A percentile compares a stretch with the other conserved stretches of the same genome.
Conservation (phyloP, 192 early-diverging fungal species). For the Coemansia sp. region DNA sequence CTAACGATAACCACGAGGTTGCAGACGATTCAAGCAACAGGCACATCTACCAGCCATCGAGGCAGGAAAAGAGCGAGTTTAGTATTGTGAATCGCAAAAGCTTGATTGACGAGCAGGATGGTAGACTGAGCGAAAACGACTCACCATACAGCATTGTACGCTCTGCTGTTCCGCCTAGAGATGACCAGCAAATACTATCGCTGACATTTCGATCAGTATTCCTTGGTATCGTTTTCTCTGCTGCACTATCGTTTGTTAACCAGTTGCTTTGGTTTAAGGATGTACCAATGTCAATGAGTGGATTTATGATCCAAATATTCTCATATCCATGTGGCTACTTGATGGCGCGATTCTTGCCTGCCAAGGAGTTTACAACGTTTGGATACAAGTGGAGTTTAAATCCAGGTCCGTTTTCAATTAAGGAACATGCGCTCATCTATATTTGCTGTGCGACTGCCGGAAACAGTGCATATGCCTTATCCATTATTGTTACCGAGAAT, state of each 20-base stretch:
- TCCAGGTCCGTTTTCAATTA: slow-evolving; percentile 57
- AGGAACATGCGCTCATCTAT: slow-evolving; percentile 54
- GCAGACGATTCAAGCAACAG: too few species aligned
- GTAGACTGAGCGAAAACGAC: background rate
- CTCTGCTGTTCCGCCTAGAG: slow-evolving; percentile 23
- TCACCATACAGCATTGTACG: slow-evolving; percentile 12
- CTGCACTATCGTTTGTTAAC: slow-evolving; percentile 47
- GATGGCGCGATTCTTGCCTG: slow-evolving; percentile 7
- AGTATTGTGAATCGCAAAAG: background rate
- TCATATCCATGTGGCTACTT: slow-evolving; percentile 6
- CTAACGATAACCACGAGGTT: background rate
- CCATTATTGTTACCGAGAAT: slow-evolving; percentile 54
- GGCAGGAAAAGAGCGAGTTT: too few species aligned
- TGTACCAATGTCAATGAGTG: slow-evolving; percentile 25
- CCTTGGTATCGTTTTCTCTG: slow-evolving; percentile 59
- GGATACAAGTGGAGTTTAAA: slow-evolving; percentile 38
- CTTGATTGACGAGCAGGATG: background rate
- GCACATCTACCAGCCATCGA: too few species aligned
- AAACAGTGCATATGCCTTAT: slow-evolving; percentile 41
- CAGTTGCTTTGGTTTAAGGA: slow-evolving; percentile 43
- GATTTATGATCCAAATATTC: slow-evolving; percentile 9
- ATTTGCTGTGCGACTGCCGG: slow-evolving; percentile 4
- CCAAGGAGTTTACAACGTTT: slow-evolving; percentile 22
- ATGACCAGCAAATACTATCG: slow-evolving; percentile 56
- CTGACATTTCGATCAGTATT: slow-evolving; percentile 64